Percentiles rank a stretch among this genome's conserved stretches.
phyloP scores from a whole-genome alignment of 225 moss, liverwort and hornwort species.

The Straminergon stramineum region DNA sequence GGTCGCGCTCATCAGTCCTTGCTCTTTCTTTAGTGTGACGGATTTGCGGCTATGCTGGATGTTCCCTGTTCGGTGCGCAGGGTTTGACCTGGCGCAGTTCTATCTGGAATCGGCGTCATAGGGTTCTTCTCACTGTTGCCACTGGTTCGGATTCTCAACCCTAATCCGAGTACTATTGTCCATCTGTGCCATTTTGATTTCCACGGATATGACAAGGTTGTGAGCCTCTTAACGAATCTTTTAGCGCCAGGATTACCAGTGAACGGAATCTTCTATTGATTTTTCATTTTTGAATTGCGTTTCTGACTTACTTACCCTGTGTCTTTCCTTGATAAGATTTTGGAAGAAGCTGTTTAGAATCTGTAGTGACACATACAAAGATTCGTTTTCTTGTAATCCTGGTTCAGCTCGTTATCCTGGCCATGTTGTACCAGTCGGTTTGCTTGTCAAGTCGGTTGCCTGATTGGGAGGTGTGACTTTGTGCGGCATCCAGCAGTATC shows the following conservation, averaged over 20 bases:
- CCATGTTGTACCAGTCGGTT: not conserved
- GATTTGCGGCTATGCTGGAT: not conserved
- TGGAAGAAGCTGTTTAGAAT: too few relatives aligned
- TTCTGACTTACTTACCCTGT: not conserved
- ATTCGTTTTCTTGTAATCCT: not conserved
- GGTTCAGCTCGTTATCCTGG: not conserved
- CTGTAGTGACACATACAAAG: not conserved
- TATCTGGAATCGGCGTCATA: not conserved
- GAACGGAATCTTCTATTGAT: not conserved
- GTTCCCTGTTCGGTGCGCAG: too few relatives aligned
- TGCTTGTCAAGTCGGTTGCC: not conserved
- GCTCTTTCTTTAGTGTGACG: not conserved
- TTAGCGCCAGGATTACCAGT: fast-evolving
- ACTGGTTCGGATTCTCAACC: not conserved
- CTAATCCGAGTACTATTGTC: too few relatives aligned
- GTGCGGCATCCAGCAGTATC: not conserved
- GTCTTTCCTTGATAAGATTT: not conserved
- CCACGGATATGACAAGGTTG: not conserved
- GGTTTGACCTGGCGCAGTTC: not conserved
- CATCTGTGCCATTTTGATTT: not conserved
- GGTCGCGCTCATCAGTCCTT: not conserved
- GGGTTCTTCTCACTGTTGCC: not conserved
- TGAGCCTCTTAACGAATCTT: not conserved
- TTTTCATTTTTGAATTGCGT: not conserved
- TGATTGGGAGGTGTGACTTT: not conserved